Conservation (phyloP, 768 basidiomycete genomes). For the Termitomyces sp. region DNA sequence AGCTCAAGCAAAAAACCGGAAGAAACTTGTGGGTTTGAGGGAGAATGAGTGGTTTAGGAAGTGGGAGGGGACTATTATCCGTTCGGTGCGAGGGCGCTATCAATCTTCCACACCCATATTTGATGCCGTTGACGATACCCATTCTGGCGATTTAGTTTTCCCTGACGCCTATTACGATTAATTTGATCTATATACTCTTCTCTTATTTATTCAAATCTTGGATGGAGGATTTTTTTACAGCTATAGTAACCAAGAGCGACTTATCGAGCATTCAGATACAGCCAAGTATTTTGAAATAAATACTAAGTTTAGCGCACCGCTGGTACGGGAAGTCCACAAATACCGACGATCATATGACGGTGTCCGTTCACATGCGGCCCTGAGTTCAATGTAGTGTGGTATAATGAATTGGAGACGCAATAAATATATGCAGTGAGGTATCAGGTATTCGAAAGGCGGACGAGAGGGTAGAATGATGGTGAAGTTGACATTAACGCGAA, state of each 20-base stretch:
- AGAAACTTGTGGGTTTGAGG: slow-evolving; percentile 43
- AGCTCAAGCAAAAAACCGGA: slow-evolving; percentile 15
- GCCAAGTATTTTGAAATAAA: neutral
- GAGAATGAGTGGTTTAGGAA: slow-evolving; percentile 78
- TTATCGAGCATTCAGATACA: slow-evolving; percentile 9
- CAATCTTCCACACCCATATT: slow-evolving; percentile 32
- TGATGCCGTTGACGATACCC: slow-evolving; percentile 8
- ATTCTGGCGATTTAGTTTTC: neutral
- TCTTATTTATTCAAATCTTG: neutral
- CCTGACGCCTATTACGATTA: slow-evolving; percentile 26
- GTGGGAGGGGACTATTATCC: slow-evolving; percentile 68
- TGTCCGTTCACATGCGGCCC: neutral
- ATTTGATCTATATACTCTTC: neutral
- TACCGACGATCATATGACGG: neutral
- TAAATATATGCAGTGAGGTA: neutral
- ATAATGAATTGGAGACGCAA: neutral
- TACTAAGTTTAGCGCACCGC: neutral
- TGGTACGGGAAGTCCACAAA: slow-evolving; percentile 2
- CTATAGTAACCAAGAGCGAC: slow-evolving; percentile 4
- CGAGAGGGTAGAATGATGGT: neutral
- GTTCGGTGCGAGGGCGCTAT: slow-evolving; percentile 46
- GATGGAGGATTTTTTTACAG: neutral
- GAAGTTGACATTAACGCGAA: neutral
- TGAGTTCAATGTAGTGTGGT: slow-evolving; percentile 1
- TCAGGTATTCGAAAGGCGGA: neutral